Conservation (phyloP, 805 yeast species). For the Saturnispora bothae region DNA sequence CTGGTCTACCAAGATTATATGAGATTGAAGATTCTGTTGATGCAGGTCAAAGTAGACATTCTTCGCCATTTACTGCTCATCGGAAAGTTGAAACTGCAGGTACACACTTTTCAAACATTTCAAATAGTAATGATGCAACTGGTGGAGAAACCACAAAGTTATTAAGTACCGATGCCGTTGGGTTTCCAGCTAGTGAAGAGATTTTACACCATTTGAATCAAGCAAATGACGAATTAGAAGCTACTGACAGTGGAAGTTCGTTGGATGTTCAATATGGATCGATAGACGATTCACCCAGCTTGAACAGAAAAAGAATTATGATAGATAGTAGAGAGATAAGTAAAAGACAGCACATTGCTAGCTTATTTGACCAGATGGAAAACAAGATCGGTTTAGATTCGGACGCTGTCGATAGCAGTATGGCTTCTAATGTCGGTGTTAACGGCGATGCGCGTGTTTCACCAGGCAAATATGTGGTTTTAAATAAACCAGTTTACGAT, state of each 20-base stretch:
- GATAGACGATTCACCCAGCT: constrained; percentile 2
- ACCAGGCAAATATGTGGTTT: constrained; percentile 13
- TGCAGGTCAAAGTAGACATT: constrained; percentile 1
- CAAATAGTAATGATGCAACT: constrained; percentile 2
- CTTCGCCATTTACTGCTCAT: constrained; percentile 5
- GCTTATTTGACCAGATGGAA: neutral
- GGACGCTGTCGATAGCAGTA: neutral
- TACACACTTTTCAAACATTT: constrained; percentile 3
- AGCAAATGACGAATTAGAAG: neutral
- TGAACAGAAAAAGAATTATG: constrained; percentile 1
- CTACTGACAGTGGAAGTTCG: neutral
- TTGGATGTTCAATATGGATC: constrained; percentile 1
- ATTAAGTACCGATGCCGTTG: neutral
- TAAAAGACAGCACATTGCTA: neutral
- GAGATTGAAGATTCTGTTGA: too few species aligned
- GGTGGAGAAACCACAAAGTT: constrained; percentile 5
- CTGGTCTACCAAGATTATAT: too few species aligned
- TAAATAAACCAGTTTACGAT: constrained; percentile 12
- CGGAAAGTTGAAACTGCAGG: constrained; percentile 6
- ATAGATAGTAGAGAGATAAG: neutral
- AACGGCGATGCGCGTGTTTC: neutral
- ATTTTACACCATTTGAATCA: neutral
- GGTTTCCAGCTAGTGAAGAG: neutral
- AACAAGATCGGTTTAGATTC: neutral
- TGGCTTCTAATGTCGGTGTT: neutral